Evolutionary conservation across 192 early-diverging fungal genomes (phyloP).

Genomic region (Coemansia sp.): DNA sequence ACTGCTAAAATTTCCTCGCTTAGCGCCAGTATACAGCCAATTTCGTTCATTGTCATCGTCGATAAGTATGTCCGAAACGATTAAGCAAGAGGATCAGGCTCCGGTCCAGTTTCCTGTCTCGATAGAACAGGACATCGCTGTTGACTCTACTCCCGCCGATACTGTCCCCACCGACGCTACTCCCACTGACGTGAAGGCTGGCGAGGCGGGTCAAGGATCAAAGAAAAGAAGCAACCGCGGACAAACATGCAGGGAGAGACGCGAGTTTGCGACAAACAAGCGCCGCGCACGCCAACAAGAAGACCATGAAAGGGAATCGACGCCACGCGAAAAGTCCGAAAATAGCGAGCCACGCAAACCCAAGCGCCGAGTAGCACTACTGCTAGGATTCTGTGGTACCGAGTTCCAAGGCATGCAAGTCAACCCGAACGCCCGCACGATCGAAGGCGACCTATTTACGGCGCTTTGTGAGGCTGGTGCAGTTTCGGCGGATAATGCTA

Average conservation of each 20-base stretch:
- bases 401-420: constrained; percentile 98
- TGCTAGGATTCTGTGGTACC: constrained; percentile 94
- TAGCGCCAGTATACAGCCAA: background rate
- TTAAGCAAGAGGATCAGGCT: background rate
- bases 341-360: constrained; percentile 59
- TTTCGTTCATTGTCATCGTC: background rate
- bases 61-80: background rate
- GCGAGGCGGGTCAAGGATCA: background rate
- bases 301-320: background rate
- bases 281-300: constrained; percentile 27
- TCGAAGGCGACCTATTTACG: constrained; percentile 90
- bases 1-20: background rate
- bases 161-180: background rate
- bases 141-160: background rate
- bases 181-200: background rate
- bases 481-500: constrained; percentile 85
- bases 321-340: constrained; percentile 11
- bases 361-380: constrained; percentile 86
- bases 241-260: constrained; percentile 51
- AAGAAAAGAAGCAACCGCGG: constrained; percentile 26
- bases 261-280: constrained; percentile 40
- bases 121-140: background rate
- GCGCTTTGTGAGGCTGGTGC: constrained; percentile 81
- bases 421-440: constrained; percentile 79
- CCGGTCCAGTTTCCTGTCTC: background rate